These are phyloP conservation scores for Caloboletus inedulis DNA, from an alignment of 1,284 basidiomycete genomes.

Conservation along the genomic window DNA sequence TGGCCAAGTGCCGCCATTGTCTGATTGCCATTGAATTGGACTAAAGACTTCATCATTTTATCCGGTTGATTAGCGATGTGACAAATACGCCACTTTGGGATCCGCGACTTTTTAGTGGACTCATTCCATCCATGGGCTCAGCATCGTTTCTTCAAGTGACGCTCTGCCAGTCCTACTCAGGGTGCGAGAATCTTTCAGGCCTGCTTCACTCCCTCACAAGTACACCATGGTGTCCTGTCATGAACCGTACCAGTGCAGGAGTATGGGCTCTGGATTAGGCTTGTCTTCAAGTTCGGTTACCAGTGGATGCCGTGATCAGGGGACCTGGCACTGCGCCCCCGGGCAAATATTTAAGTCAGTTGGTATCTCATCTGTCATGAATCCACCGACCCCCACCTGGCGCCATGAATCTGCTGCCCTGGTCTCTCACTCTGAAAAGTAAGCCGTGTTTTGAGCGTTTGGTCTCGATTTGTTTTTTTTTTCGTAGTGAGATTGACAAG, in stretches of 20 bases:
- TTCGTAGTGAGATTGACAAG: background rate
- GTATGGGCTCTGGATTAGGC: too few species aligned
- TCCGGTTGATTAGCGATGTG: too few species aligned
- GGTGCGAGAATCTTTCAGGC: too few species aligned
- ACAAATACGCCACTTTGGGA: too few species aligned
- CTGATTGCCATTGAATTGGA: too few species aligned
- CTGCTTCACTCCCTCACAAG: background rate
- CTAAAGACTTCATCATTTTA: too few species aligned
- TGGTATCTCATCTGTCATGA: background rate
- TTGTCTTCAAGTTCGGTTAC: background rate
- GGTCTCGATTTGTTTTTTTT: background rate
- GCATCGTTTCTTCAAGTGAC: background rate
- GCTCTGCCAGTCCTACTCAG: too few species aligned
- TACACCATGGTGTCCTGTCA: background rate
- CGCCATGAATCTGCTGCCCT: slow-evolving; percentile 1
- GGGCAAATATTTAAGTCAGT: slow-evolving; percentile 8
- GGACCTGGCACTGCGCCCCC: background rate
- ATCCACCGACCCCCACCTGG: background rate
- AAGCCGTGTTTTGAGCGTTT: background rate
- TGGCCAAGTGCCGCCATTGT: too few species aligned
- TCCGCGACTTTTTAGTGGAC: too few species aligned
- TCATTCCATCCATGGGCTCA: background rate
- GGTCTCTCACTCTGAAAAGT: slow-evolving; percentile 21
- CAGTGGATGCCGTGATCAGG: slow-evolving; percentile 9
- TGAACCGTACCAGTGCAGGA: background rate